Conservation (phyloP, 495 filamentous ascomycete species). For the Aspergillus nanangensis region DNA sequence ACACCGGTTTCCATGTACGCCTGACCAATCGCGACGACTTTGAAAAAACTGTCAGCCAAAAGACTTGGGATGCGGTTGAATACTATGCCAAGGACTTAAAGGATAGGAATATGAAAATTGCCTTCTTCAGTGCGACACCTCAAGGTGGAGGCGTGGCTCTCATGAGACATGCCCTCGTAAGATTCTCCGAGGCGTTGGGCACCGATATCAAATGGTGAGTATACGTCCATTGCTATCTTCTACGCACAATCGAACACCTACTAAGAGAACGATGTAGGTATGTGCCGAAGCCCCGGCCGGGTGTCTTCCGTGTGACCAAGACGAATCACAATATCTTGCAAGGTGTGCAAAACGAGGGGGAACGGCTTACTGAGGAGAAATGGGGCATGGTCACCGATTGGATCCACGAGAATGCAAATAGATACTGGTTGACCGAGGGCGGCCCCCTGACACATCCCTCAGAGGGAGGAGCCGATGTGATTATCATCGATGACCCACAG, state of each 20-base stretch:
- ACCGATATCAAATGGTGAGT: slow-evolving; percentile 73
- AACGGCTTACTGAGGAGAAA: slow-evolving; percentile 58
- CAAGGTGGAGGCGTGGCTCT: slow-evolving; percentile 85
- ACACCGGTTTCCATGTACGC: slow-evolving; percentile 58
- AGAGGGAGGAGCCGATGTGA: slow-evolving; percentile 73
- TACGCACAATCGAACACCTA: background rate
- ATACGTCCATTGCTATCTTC: no score
- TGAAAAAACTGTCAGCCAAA: slow-evolving; percentile 51
- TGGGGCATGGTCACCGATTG: slow-evolving; percentile 61
- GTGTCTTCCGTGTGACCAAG: slow-evolving; percentile 84
- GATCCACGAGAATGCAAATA: slow-evolving; percentile 70
- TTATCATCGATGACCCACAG: slow-evolving; percentile 83
- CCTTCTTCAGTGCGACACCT: slow-evolving; percentile 82
- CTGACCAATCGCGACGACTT: slow-evolving; percentile 62
- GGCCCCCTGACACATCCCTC: slow-evolving; percentile 64
- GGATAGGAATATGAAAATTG: slow-evolving; percentile 62
- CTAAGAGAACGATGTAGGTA: slow-evolving; percentile 37
- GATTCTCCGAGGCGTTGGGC: slow-evolving; percentile 64
- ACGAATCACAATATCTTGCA: slow-evolving; percentile 92
- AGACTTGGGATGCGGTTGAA: slow-evolving; percentile 67
- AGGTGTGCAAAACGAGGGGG: slow-evolving; percentile 62
- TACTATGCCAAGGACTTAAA: slow-evolving; percentile 66
- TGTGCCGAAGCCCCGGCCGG: slow-evolving; percentile 80
- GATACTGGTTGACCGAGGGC: slow-evolving; percentile 68
- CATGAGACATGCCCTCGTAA: slow-evolving; percentile 80